phyloP scores from a whole-genome alignment of 2,329 filamentous ascomycete genomes.

The Proliferodiscus dingleyae region DNA sequence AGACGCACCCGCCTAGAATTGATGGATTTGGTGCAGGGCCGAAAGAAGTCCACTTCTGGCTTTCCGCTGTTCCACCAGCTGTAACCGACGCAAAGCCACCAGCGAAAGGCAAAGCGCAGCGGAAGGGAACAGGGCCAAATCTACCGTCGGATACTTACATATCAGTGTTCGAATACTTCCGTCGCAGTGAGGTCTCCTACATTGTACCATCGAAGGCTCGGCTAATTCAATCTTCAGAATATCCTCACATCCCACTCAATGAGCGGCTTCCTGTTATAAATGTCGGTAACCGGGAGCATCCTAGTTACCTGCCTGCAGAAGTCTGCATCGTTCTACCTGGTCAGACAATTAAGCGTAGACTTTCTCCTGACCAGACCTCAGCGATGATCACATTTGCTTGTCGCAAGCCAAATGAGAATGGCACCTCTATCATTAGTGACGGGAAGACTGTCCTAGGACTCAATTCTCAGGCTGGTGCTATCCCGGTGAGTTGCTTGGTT shows the following conservation, averaged over 20 bases:
- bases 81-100: conserved; percentile 26
- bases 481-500: conserved; percentile 23
- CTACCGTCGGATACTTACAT: conserved; percentile 38
- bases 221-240: conserved; percentile 43
- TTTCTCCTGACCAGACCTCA: conserved; percentile 56
- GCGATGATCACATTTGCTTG: conserved; percentile 71
- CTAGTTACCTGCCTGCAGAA: conserved; percentile 63
- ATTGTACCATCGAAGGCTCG: neutral
- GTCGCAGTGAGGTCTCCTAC: conserved; percentile 30
- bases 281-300: conserved; percentile 51
- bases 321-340: conserved; percentile 59
- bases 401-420: conserved; percentile 61
- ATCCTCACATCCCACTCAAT: conserved; percentile 42
- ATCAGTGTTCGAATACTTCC: conserved; percentile 54
- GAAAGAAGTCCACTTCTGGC: conserved; percentile 50
- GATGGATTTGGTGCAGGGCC: conserved; percentile 41
- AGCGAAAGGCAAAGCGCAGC: conserved; percentile 25
- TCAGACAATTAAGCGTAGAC: conserved; percentile 56
- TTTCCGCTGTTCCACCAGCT: conserved; percentile 31
- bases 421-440: conserved; percentile 54
- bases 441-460: conserved; percentile 56
- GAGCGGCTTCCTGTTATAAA: conserved; percentile 57
- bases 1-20: conserved; percentile 34
- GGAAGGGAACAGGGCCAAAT: conserved; percentile 29
- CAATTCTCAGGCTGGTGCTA: conserved; percentile 37